phyloP scores from a whole-genome alignment of 2,329 filamentous ascomycete species.

The Mariannaea elegans region DNA sequence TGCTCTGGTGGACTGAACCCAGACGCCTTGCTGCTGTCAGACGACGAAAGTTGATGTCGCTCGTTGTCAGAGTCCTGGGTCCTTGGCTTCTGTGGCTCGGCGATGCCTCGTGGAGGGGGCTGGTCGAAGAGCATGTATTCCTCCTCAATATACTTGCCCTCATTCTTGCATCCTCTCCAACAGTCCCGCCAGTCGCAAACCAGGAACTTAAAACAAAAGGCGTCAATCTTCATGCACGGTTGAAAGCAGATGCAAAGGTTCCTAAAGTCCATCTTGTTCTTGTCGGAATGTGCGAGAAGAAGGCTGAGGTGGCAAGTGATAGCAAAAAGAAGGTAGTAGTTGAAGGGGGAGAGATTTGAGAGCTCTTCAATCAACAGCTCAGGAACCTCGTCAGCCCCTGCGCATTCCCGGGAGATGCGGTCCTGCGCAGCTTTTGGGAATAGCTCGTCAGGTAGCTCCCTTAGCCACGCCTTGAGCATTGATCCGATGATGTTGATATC shows the following conservation, averaged over 20 bases:
- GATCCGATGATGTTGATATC: slow-evolving; percentile 97
- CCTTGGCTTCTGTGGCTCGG: slow-evolving; percentile 46
- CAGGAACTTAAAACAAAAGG: slow-evolving; percentile 93
- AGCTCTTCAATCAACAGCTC: slow-evolving; percentile 90
- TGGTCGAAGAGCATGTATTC: slow-evolving; percentile 70
- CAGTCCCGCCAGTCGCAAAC: slow-evolving; percentile 96
- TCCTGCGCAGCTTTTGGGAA: slow-evolving; percentile 88
- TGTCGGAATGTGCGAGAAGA: slow-evolving; percentile 87
- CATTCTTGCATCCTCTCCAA: slow-evolving; percentile 95
- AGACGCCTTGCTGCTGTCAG: slow-evolving; percentile 69
- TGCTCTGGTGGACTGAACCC: slow-evolving; percentile 35
- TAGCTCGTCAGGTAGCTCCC: slow-evolving; percentile 92
- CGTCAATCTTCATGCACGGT: slow-evolving; percentile 95
- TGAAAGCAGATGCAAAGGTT: slow-evolving; percentile 98
- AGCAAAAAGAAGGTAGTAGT: slow-evolving; percentile 96
- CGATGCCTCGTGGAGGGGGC: slow-evolving; percentile 61
- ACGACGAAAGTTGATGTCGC: slow-evolving; percentile 61
- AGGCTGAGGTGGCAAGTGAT: slow-evolving; percentile 96
- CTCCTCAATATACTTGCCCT: slow-evolving; percentile 79
- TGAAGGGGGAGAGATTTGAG: slow-evolving; percentile 93
- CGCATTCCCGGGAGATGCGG: slow-evolving; percentile 80
- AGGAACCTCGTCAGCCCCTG: slow-evolving; percentile 80
- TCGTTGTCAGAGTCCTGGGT: slow-evolving; percentile 31
- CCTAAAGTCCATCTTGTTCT: slow-evolving; percentile 98
- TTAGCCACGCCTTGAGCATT: slow-evolving; percentile 95